A percentile compares a stretch with the other conserved stretches of the same genome.
These are phyloP conservation scores for Phytophthora ramorum DNA, from an alignment of 352 stramenopile genomes.

Conservation along the genomic window DNA sequence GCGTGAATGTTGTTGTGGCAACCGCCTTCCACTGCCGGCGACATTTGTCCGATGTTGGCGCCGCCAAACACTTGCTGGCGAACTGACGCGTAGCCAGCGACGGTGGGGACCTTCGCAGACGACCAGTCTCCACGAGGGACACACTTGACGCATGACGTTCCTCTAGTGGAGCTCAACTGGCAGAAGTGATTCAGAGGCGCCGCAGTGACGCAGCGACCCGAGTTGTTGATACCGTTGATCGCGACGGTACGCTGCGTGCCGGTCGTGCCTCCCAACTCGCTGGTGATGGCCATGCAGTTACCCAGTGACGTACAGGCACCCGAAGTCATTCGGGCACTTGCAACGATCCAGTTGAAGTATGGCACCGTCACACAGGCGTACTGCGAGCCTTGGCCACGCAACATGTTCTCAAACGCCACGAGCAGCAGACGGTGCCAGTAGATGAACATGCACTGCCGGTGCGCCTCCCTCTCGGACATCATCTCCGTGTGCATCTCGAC, in stretches of 20 bases:
- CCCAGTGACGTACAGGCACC: conserved; percentile 58
- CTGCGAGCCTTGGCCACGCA: conserved; percentile 54
- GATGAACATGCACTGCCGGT: conserved; percentile 81
- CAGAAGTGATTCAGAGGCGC: conserved; percentile 68
- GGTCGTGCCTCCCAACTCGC: conserved; percentile 48
- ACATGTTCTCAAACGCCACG: conserved; percentile 83
- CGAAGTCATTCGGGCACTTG: conserved; percentile 45
- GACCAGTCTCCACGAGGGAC: conserved; percentile 59
- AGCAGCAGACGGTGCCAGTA: conserved; percentile 85
- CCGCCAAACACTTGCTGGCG: conserved; percentile 57
- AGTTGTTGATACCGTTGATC: conserved; percentile 59
- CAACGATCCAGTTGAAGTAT: conserved; percentile 82
- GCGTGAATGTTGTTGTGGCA: conserved; percentile 77
- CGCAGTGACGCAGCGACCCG: conserved; percentile 47
- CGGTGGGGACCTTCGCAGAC: conserved; percentile 35
- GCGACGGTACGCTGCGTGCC: conserved; percentile 33
- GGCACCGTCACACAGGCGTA: conserved; percentile 83
- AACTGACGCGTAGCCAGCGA: conserved; percentile 53
- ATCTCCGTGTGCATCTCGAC: conserved; percentile 75
- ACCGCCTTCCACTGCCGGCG: conserved; percentile 47
- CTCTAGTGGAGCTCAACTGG: conserved; percentile 28
- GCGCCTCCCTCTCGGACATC: conserved; percentile 58
- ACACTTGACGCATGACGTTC: conserved; percentile 48
- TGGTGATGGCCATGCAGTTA: conserved; percentile 51
- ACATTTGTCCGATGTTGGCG: conserved; percentile 66